Conservation (phyloP, 2,329 filamentous ascomycete genomes). For the Tolypocladium sp. region DNA sequence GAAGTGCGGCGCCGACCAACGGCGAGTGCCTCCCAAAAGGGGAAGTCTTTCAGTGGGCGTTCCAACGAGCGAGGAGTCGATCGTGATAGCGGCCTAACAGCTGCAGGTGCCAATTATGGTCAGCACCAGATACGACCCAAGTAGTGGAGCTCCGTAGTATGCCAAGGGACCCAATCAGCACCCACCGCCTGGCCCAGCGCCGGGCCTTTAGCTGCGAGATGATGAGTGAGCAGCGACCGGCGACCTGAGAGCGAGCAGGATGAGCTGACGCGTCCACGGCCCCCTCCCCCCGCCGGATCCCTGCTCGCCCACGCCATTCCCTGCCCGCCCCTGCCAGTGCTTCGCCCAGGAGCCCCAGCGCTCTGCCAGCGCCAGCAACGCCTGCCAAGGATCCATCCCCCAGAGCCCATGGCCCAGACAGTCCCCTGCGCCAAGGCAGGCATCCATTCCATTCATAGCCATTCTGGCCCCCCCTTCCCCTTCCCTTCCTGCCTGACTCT, state of each 20-base stretch:
- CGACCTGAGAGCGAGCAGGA: background rate
- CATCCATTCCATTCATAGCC: constrained; percentile 24
- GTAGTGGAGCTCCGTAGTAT: background rate
- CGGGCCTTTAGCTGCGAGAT: background rate
- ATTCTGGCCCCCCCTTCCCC: constrained; percentile 13
- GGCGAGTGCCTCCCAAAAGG: background rate
- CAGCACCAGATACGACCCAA: background rate
- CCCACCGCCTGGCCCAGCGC: background rate
- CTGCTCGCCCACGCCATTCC: constrained; percentile 7
- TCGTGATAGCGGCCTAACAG: background rate
- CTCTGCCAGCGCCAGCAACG: background rate
- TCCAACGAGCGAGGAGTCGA: background rate
- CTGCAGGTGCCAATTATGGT: background rate
- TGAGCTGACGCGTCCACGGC: constrained; percentile 20
- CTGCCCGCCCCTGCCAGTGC: background rate
- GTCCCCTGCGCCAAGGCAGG: constrained; percentile 6
- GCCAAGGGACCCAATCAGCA: background rate
- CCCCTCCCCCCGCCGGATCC: constrained; percentile 6
- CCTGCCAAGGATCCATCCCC: background rate
- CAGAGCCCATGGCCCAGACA: constrained; percentile 6
- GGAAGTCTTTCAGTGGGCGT: background rate
- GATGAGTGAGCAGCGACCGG: background rate
- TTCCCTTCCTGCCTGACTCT: constrained; percentile 18
- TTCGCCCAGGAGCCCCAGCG: background rate
- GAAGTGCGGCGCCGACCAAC: background rate